Conservation (phyloP, 1,284 basidiomycete genomes). For the Leccinum huronense region DNA sequence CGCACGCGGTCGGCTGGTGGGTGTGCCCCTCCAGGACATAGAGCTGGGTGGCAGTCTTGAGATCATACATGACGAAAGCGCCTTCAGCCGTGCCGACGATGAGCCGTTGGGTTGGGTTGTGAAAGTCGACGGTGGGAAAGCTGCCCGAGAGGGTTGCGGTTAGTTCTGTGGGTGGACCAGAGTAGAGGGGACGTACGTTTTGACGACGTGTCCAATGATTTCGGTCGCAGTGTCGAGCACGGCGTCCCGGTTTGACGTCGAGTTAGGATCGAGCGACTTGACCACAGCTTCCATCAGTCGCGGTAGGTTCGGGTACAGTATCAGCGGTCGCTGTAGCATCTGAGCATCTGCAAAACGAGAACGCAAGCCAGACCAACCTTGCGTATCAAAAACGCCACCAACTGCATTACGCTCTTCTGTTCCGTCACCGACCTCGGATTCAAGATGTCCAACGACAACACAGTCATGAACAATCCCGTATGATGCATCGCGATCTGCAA, state of each 20-base stretch:
- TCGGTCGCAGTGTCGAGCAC: slow-evolving; percentile 91
- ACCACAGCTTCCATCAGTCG: slow-evolving; percentile 93
- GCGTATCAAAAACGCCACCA: slow-evolving; percentile 91
- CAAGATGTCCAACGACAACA: slow-evolving; percentile 87
- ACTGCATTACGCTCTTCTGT: slow-evolving; percentile 86
- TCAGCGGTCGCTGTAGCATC: slow-evolving; percentile 68
- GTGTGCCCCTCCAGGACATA: slow-evolving; percentile 94
- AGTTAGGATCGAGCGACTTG: slow-evolving; percentile 92
- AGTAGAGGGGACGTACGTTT: slow-evolving; percentile 42
- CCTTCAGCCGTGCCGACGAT: slow-evolving; percentile 95
- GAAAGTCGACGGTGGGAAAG: slow-evolving; percentile 92
- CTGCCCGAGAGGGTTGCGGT: slow-evolving; percentile 40
- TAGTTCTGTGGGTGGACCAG: not conserved
- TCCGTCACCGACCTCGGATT: slow-evolving; percentile 78
- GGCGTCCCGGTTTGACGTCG: slow-evolving; percentile 79
- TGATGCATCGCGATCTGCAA: slow-evolving; percentile 83
- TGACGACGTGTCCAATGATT: slow-evolving; percentile 87
- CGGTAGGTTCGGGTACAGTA: slow-evolving; percentile 85
- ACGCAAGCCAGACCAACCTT: slow-evolving; percentile 52
- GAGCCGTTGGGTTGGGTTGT: slow-evolving; percentile 80
- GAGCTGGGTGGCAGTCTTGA: slow-evolving; percentile 92
- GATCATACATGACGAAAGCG: slow-evolving; percentile 92
- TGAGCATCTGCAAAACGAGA: not conserved
- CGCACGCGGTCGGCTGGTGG: slow-evolving; percentile 73
- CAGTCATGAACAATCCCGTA: slow-evolving; percentile 93